Evolutionary conservation across 805 yeast genomes (phyloP).

Genomic region (Metschnikowia amazonensis): DNA sequence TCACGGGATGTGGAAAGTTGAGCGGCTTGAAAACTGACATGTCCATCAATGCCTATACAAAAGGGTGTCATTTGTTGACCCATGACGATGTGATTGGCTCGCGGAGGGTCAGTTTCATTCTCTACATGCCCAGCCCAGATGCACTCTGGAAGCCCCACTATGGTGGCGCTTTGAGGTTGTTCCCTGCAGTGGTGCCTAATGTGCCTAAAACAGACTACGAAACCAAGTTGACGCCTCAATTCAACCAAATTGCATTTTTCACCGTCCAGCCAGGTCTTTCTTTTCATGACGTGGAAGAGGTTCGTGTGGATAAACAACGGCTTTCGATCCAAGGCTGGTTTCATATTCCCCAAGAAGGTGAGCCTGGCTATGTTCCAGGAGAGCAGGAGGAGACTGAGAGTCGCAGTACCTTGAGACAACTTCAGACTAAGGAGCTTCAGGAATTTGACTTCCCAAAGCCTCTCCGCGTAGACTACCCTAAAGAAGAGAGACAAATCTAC

Average conservation of each 20-base stretch:
- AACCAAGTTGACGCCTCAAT: constrained; percentile 77
- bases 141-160: constrained; percentile 83
- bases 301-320: constrained; percentile 83
- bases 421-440: constrained; percentile 70
- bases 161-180: constrained; percentile 89
- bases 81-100: constrained; percentile 99
- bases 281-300: constrained; percentile 98
- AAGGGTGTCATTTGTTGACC: constrained; percentile 89
- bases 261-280: constrained; percentile 94
- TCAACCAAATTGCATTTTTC: constrained; percentile 94
- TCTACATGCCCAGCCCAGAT: constrained; percentile 91
- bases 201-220: constrained; percentile 80
- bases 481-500: constrained; percentile 35
- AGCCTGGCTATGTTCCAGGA: constrained; percentile 76
- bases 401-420: constrained; percentile 69
- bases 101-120: constrained; percentile 85
- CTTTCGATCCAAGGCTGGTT: constrained; percentile 98
- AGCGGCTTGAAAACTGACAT: constrained; percentile 91
- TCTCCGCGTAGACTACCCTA: constrained; percentile 40
- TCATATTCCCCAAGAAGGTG: constrained; percentile 93
- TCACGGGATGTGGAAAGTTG: constrained; percentile 84
- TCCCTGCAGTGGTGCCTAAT: constrained; percentile 82
- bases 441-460: constrained; percentile 82
- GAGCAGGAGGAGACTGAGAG: constrained; percentile 79
- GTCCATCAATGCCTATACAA: constrained; percentile 85